Evolutionary conservation across 345 rosid genomes (phyloP), one percentile per base, ranked within the genome.

Genomic region (Gossypium anomalum): DNA sequence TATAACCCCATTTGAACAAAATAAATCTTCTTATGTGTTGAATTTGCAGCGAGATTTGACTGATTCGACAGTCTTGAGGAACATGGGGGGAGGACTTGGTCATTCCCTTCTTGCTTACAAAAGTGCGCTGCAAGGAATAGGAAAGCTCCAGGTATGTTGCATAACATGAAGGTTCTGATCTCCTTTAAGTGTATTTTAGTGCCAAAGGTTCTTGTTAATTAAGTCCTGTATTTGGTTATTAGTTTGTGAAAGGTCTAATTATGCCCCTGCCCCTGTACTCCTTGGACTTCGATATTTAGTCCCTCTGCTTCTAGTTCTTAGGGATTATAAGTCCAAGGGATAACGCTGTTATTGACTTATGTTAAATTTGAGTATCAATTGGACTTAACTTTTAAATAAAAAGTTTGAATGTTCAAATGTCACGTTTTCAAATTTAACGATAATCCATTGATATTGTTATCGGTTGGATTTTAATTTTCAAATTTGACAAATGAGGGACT

Each of bases 41-140:
- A 70, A 67, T 67, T 72, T 86, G 79, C 90, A 95, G 97, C 93
- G 97, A 23, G 99, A 93, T 84, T 87, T 96, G 77, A 90, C 97
- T 8, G 98, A 92, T 88, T 96, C 97, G 55, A 96, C 98, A 74
- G 97, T 90, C 62, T 76, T 96, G 85, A 90, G 99, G 85, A 96
- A 87, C 84, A 88, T 90, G 93, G 98, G 93, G 22, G 92, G 87
- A 77, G 95, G 93, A 86, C 77, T 96, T 62, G 99, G 97, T 20
- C 98, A 93, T 79, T 96, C 97, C 78, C 97, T 96, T 78, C 92
- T 96, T 34, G 97, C 97, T 65, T 96, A 92, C 87, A 93, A 88
- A 85, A 92, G 98, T 63, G 90, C 97, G 2, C 74, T 93, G 73
- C 89, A 86, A 74, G 99, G 99, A 74, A 90, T 93, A 10, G 83